A percentile compares a stretch with the other conserved stretches of the same genome.
phyloP scores from a whole-genome alignment of 225 moss, liverwort and hornwort genomes.

The Neckera pumila region DNA sequence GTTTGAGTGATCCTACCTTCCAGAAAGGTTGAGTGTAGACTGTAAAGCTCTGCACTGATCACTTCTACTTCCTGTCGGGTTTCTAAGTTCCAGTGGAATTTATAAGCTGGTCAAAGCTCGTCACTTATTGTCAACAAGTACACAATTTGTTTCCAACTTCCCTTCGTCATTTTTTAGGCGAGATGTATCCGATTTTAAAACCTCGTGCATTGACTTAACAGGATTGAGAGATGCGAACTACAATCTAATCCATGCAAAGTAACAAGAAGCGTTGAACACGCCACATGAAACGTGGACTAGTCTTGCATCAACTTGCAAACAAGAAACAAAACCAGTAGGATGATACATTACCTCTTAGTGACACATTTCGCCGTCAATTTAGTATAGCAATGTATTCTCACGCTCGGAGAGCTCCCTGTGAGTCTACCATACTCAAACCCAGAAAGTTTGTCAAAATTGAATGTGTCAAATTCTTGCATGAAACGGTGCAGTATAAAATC shows the following conservation, averaged over 20 bases:
- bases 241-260: not conserved
- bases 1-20: not conserved
- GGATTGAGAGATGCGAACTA: not conserved
- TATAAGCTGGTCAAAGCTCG: not conserved
- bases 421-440: not conserved
- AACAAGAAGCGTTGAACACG: not conserved
- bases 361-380: not conserved
- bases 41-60: not conserved
- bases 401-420: not conserved
- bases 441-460: not conserved
- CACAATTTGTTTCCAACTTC: not conserved
- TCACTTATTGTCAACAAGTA: not conserved
- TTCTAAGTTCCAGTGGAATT: not conserved
- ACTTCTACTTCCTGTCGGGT: not conserved
- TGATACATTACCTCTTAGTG: not conserved
- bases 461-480: not conserved
- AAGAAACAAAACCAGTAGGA: not conserved
- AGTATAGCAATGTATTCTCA: not conserved
- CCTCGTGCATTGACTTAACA: not conserved
- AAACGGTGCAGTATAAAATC: not conserved
- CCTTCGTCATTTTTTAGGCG: no score
- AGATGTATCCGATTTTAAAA: not conserved
- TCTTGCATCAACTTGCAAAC: not conserved
- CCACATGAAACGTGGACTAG: not conserved
- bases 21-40: not conserved